phyloP scores from a whole-genome alignment of 192 early-diverging fungal species.

The Coemansia sp. region DNA sequence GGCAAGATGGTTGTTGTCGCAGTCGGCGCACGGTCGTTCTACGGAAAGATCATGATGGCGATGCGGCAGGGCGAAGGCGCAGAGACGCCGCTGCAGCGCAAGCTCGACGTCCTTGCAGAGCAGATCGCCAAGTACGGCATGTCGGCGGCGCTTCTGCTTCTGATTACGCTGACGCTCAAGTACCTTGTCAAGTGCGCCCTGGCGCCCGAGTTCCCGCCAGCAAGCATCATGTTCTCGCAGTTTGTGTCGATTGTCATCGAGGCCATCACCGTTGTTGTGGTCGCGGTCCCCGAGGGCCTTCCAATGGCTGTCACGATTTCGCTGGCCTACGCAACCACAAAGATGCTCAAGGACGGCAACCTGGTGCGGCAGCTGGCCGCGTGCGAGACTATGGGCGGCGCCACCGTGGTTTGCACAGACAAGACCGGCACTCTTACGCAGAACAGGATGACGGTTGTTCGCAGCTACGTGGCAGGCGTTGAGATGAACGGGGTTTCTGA shows the following conservation, averaged over 20 bases:
- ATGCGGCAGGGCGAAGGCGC: conserved; percentile 64
- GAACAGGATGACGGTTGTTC: conserved; percentile 82
- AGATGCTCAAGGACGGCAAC: conserved; percentile 82
- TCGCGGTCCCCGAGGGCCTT: conserved; percentile 86
- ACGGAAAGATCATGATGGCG: conserved; percentile 90
- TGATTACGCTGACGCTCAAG: conserved; percentile 71
- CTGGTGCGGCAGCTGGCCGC: conserved; percentile 79
- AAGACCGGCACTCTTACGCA: conserved; percentile 88
- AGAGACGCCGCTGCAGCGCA: conserved; percentile 90
- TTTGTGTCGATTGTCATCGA: conserved; percentile 76
- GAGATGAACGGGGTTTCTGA: conserved; percentile 51
- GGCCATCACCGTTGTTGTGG: conserved; percentile 81
- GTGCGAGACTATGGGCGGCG: conserved; percentile 85
- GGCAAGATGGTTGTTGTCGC: conserved; percentile 85
- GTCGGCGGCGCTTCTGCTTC: conserved; percentile 78
- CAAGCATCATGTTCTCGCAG: conserved; percentile 59
- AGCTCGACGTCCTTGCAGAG: conserved; percentile 89
- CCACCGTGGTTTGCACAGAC: conserved; percentile 82
- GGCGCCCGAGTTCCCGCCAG: conserved; percentile 60
- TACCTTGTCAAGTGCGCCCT: conserved; percentile 63
- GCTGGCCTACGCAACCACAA: conserved; percentile 78
- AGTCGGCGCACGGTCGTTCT: conserved; percentile 82
- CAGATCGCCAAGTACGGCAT: conserved; percentile 94
- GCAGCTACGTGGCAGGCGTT: conserved; percentile 58
- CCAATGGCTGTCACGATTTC: conserved; percentile 87